Conservation (phyloP, 352 stramenopile genomes). For the Phytophthora chlamydospora region DNA sequence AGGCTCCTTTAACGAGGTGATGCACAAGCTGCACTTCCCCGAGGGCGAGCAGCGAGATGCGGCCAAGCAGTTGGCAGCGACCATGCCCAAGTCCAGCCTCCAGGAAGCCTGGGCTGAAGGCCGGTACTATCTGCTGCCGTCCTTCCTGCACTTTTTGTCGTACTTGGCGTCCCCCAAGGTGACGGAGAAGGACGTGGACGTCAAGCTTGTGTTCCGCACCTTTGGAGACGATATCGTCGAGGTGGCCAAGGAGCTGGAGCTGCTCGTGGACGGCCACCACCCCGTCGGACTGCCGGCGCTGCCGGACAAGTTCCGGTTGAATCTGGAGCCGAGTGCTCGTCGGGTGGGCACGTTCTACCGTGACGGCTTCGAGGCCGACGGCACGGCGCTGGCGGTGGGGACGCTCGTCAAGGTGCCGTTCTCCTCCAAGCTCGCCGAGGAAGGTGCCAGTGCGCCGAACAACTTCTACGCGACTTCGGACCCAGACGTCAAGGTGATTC, state of each 20-base stretch:
- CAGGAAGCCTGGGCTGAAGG: constrained; percentile 76
- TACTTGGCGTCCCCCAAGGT: constrained; percentile 45
- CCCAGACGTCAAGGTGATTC: constrained; percentile 50
- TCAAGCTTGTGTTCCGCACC: constrained; percentile 80
- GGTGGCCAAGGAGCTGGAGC: constrained; percentile 73
- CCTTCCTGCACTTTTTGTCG: constrained; percentile 74
- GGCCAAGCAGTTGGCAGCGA: constrained; percentile 49
- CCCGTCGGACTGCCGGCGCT: constrained; percentile 53
- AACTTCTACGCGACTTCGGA: constrained; percentile 46
- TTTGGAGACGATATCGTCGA: constrained; percentile 84
- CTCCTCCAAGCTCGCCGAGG: constrained; percentile 40
- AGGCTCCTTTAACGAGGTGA: constrained; percentile 69
- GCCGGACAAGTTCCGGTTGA: constrained; percentile 54
- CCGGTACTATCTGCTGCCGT: constrained; percentile 85
- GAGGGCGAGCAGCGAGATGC: constrained; percentile 48
- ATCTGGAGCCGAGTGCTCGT: constrained; percentile 33
- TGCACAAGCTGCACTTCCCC: constrained; percentile 79
- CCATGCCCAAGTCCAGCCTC: constrained; percentile 54
- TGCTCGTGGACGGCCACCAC: constrained; percentile 69
- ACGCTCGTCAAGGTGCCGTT: constrained; percentile 71
- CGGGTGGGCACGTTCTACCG: constrained; percentile 78
- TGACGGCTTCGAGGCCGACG: constrained; percentile 59
- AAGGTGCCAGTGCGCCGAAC: constrained; percentile 31
- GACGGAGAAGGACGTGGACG: constrained; percentile 34
- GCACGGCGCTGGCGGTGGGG: constrained; percentile 64